These are phyloP conservation scores for Talaromyces albobiverticillius DNA, from an alignment of 2,329 filamentous ascomycete genomes.

Conservation along the genomic window DNA sequence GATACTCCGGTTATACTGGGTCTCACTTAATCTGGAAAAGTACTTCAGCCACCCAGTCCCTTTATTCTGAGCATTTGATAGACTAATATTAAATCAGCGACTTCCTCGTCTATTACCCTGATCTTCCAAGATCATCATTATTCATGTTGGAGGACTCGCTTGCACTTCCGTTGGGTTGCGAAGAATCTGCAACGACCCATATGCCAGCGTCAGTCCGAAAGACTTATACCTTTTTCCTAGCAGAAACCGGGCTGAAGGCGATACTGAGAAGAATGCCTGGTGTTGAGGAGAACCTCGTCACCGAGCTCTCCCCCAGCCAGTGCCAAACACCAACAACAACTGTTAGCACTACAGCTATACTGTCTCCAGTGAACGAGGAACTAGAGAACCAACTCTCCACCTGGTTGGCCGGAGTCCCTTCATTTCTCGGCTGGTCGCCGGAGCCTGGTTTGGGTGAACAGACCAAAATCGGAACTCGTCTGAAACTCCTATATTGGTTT, in stretches of 20 bases:
- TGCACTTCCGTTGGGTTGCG: not conserved
- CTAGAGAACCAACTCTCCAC: slow-evolving; percentile 1
- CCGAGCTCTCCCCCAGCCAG: not conserved
- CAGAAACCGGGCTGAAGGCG: slow-evolving; percentile 4
- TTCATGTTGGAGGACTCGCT: not conserved
- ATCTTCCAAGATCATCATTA: slow-evolving; percentile 1
- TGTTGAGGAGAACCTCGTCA: not conserved
- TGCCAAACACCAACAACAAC: not conserved
- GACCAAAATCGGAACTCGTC: not conserved
- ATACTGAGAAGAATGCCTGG: slow-evolving; percentile 5
- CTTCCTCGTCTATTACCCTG: not conserved
- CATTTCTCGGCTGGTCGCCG: slow-evolving; percentile 3
- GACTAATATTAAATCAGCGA: slow-evolving; percentile 4
- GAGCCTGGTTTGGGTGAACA: not conserved
- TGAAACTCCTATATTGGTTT: slow-evolving; percentile 5
- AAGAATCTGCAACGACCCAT: slow-evolving; percentile 2
- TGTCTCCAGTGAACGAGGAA: slow-evolving; percentile 3
- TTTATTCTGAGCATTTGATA: not conserved
- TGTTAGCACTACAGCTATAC: not conserved
- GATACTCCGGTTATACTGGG: slow-evolving; percentile 1
- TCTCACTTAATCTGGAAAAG: not conserved
- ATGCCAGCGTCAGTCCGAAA: not conserved
- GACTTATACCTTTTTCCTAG: not conserved
- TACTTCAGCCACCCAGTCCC: not conserved
- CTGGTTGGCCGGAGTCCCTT: slow-evolving; percentile 4